Base-by-base conservation (phyloP, 352 stramenopile species). In the Phytophthora sp. region DNA sequence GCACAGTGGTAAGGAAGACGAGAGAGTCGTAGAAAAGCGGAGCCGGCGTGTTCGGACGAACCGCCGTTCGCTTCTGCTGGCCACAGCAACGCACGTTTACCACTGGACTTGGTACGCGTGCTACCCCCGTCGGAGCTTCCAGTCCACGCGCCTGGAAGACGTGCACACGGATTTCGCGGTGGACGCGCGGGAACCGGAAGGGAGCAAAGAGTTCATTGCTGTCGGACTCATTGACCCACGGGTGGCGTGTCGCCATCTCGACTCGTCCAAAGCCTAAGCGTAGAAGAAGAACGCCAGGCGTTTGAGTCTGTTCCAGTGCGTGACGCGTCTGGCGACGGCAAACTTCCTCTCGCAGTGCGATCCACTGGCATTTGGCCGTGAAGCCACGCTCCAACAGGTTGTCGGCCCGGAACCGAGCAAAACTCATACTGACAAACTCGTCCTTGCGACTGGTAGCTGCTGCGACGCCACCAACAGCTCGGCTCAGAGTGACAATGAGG, bases 1-100 rank as follows among this genome's bases (percentile, higher is more conserved):
- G 71, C 4, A 90, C 64, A 35, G 80, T 68, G 7, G 68, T 49
- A 0, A 79, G 51, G 20, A 97, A 93, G 2, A 88, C 70, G 1
- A 93, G 54, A 0, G 87, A 90, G 36, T 95, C 84, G 60, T 96
- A 96, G 52, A 88, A 97, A 1, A 95, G 69, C 8, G 91, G 91
- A 2, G 91, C 76, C 12, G 79, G 70, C 0, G 89, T 96, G 51
- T 80, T 90, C 59, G 57, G 73, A 36, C 79, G 58, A 3, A 50
- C 60, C 5, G 44, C 60, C 0, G 81, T 91, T 23, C 88, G 81
- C 51, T 86, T 79, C 23, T 78, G 66, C 18, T 90, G 57, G 0
- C 86, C 87, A 63, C 80, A 84, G 51, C 90, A 93, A 11, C 75
- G 79, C 24, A 97, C 76, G n/a, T 75, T 84, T 9, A 97, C 80